Conservation (phyloP, 208 protist genomes). For the Acanthamoeba culbertsoni region DNA sequence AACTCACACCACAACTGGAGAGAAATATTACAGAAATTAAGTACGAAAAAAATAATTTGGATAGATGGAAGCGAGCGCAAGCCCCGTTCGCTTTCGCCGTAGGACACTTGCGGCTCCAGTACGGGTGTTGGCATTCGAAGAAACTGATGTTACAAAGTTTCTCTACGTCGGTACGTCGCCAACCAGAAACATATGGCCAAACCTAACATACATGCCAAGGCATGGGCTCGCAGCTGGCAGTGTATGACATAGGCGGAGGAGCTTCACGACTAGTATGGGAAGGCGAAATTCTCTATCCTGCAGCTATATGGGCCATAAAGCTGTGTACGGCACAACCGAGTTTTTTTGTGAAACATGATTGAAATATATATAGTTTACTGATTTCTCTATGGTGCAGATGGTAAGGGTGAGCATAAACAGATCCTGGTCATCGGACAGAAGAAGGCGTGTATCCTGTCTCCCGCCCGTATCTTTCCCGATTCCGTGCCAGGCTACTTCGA, state of each 20-base stretch:
- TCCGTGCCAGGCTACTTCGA: too few relatives aligned
- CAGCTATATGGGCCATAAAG: constrained; percentile 37
- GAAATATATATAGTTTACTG: too few relatives aligned
- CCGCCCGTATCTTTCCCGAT: too few relatives aligned
- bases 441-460: constrained; percentile 27
- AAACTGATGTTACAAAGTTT: not conserved
- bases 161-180: constrained; percentile 32
- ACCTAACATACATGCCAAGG: not conserved
- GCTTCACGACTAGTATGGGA: not conserved
- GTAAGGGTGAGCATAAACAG: not conserved
- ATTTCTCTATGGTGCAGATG: not conserved
- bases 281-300: not conserved
- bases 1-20: too few relatives aligned
- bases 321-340: too few relatives aligned
- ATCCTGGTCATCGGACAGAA: constrained; percentile 42
- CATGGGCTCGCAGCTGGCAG: not conserved
- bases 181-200: not conserved
- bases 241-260: not conserved
- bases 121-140: constrained; percentile 26
- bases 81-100: too few relatives aligned
- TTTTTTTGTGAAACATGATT: not conserved
- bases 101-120: not conserved
- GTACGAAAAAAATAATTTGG: too few relatives aligned
- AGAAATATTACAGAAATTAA: too few relatives aligned
- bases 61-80: too few relatives aligned